Evolutionary conservation across 2,329 filamentous ascomycete genomes (phyloP).

Genomic region (Penicillium sp.): DNA sequence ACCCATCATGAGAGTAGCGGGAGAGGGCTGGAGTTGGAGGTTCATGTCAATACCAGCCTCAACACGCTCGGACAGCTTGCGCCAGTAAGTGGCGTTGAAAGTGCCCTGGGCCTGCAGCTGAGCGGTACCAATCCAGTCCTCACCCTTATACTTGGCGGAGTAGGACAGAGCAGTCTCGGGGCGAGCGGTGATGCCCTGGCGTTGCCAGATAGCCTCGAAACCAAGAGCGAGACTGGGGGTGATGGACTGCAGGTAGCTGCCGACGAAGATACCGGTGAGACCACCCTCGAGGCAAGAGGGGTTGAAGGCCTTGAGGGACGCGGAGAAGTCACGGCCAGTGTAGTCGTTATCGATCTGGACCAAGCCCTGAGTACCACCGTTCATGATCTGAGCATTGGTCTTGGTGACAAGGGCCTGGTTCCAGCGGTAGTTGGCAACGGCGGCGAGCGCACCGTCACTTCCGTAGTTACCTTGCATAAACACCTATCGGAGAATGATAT

Average conservation of each 20-base stretch:
- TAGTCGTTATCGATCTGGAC: slow-evolving; percentile 95
- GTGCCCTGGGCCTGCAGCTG: slow-evolving; percentile 87
- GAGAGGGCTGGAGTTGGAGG: slow-evolving; percentile 70
- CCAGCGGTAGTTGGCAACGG: slow-evolving; percentile 93
- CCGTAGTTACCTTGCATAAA: slow-evolving; percentile 96
- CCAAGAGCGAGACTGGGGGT: slow-evolving; percentile 84
- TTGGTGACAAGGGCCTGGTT: slow-evolving; percentile 76
- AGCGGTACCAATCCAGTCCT: slow-evolving; percentile 88
- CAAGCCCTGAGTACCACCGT: slow-evolving; percentile 76
- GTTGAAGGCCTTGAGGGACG: slow-evolving; percentile 89
- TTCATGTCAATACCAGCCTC: slow-evolving; percentile 95
- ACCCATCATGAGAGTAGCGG: slow-evolving; percentile 69
- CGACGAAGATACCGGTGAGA: slow-evolving; percentile 91
- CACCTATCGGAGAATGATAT: slow-evolving; percentile 54
- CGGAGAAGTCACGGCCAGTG: slow-evolving; percentile 86
- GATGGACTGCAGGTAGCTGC: slow-evolving; percentile 90
- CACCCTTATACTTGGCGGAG: slow-evolving; percentile 83
- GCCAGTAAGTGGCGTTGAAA: slow-evolving; percentile 91
- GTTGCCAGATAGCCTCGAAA: slow-evolving; percentile 91
- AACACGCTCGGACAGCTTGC: slow-evolving; percentile 85
- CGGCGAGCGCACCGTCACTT: slow-evolving; percentile 82
- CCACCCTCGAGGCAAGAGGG: slow-evolving; percentile 91
- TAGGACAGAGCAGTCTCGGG: slow-evolving; percentile 93
- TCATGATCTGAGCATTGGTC: slow-evolving; percentile 79
- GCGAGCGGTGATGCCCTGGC: slow-evolving; percentile 74